Percentiles rank a stretch among this genome's conserved stretches.
These are phyloP conservation scores for Escallonia rubra DNA, from an alignment of 129 eudicot species.

Conservation along the genomic window DNA sequence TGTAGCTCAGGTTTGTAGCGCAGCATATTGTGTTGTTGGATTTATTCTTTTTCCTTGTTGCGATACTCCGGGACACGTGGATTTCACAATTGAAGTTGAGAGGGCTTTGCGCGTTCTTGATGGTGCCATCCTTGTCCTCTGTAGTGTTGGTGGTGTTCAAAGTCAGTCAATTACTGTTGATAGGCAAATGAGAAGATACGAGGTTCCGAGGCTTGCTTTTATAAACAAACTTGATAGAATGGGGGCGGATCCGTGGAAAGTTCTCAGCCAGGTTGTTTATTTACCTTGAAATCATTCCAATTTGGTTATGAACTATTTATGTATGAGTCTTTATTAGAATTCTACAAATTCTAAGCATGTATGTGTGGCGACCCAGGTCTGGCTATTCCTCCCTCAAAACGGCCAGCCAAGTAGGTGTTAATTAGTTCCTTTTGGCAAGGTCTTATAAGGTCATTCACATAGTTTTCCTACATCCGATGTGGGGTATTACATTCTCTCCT, in stretches of 20 bases:
- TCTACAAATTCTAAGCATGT: too few species aligned
- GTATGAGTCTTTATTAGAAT: too few species aligned
- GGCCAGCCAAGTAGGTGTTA: too few species aligned
- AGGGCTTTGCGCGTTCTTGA: constrained; percentile 98
- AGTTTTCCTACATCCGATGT: too few species aligned
- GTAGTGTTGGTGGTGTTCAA: constrained; percentile 99
- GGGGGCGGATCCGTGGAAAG: constrained; percentile 99
- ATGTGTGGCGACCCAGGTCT: too few species aligned
- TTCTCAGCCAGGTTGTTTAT: constrained; percentile 74
- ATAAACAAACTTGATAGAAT: constrained; percentile 94
- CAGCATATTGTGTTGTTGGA: constrained; percentile 2
- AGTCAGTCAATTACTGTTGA: constrained; percentile 99
- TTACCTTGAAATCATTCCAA: constrained; percentile 4
- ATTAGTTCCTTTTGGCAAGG: too few species aligned
- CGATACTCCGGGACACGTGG: constrained; percentile 99
- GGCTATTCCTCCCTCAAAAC: too few species aligned
- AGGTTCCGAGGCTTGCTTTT: constrained; percentile 94
- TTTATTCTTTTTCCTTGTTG: constrained; percentile 14
- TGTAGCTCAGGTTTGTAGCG: too few species aligned
- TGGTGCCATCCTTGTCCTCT: constrained; percentile 97
- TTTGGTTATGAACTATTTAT: neutral
- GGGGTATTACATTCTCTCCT: too few species aligned
- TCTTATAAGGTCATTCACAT: too few species aligned
- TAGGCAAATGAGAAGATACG: constrained; percentile 98
- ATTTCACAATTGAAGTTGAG: constrained; percentile 98